These are phyloP conservation scores for Gossypium laxum DNA, from an alignment of 441 rosid species.

Conservation along the genomic window DNA sequence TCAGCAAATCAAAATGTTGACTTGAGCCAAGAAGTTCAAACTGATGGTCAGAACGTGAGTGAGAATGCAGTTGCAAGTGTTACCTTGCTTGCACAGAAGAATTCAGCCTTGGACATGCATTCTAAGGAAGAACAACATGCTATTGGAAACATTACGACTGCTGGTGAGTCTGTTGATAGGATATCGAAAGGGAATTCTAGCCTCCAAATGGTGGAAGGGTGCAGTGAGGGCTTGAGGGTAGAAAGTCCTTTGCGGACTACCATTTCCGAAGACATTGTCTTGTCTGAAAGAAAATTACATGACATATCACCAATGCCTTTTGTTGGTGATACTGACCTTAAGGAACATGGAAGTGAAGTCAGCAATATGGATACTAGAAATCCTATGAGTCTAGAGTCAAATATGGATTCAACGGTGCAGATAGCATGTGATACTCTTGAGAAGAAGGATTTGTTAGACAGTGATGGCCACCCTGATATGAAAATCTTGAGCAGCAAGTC, in stretches of 20 bases:
- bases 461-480: slow-evolving; percentile 20
- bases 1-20: slow-evolving; percentile 22
- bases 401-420: slow-evolving; percentile 22
- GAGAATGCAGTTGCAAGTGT: slow-evolving; percentile 23
- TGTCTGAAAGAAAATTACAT: slow-evolving; percentile 12
- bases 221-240: slow-evolving; percentile 20
- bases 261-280: slow-evolving; percentile 19
- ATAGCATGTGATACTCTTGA: slow-evolving; percentile 11
- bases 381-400: slow-evolving; percentile 17
- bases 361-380: slow-evolving; percentile 15
- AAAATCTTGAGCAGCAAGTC: slow-evolving; percentile 20
- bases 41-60: slow-evolving; percentile 20
- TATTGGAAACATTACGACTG: slow-evolving; percentile 15
- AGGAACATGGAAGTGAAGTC: slow-evolving; percentile 26
- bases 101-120: slow-evolving; percentile 23
- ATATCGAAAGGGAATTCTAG: slow-evolving; percentile 27
- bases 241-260: slow-evolving; percentile 16
- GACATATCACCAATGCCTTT: slow-evolving; percentile 15
- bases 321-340: slow-evolving; percentile 17
- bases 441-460: slow-evolving; percentile 19
- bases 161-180: slow-evolving; percentile 26
- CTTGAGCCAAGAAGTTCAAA: slow-evolving; percentile 17
- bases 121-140: slow-evolving; percentile 24
- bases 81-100: slow-evolving; percentile 19
- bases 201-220: slow-evolving; percentile 26